Base-by-base conservation (phyloP, 2,329 filamentous ascomycete genomes). In the Cryphonectria nitschkei region DNA sequence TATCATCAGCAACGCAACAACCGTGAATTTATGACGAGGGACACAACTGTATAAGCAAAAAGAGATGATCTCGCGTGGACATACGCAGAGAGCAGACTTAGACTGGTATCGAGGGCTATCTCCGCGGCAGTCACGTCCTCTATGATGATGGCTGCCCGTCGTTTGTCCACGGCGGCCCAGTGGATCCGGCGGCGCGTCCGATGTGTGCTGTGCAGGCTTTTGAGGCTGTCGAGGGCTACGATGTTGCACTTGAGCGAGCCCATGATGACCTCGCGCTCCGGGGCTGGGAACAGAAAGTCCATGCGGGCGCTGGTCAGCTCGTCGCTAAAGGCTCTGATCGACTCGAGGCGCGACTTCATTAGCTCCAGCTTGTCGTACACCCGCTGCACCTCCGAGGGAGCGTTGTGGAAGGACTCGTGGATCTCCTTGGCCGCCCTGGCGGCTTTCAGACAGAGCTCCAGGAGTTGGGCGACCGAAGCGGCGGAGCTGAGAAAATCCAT, bases 311-410 rank as follows among this genome's bases (percentile, higher is more conserved):
- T 58, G 54, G 54, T 32, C 54, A 58, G 54, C 54, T 58, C 26
- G 29, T 58, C 54, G 29, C 54, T 29, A 4, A 58, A 32, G 54
- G 26, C 26, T 6, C 14, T 58, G 54, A 58, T 58, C 54, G 54
- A 58, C 26, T 58, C 54, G 54, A 58, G 54, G 54, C 54, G 54
- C 54, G 54, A 58, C 54, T 58, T 58, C 54, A 58, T 32, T 14
- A 58, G 26, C 4, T 58, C 54, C 2, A 58, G 26, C 54, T 58
- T 58, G 5, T 58, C 54, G 13, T 29, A 58, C 5, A 58, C 0
- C 26, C 54, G 26, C 3, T 58, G 13, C 13, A 58, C 54, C 14
- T 58, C 54, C 1, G 54, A 1, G 13, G 54, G 54, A 29, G 54
- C 54, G 26, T 58, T 58, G 26, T 58, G 54, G 29, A 58, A 58